Percentiles rank a stretch among this genome's conserved stretches.
Conservation (phyloP, 2,329 filamentous ascomycete genomes). For the Teratosphaeriaceae sp. region DNA sequence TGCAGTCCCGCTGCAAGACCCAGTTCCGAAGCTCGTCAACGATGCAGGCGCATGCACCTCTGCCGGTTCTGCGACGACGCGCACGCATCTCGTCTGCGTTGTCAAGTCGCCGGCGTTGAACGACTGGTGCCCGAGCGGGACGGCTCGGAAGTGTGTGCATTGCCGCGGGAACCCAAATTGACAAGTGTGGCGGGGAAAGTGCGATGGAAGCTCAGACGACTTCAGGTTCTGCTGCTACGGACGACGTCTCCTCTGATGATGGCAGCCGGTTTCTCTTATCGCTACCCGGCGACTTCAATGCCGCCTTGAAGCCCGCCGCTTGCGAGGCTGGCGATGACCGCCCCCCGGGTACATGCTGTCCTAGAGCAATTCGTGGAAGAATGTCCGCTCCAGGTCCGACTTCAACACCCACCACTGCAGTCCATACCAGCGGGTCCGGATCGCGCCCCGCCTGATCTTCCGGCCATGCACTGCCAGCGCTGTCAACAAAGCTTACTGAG, state of each 20-base stretch:
- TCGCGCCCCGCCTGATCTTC: neutral
- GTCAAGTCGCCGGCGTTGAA: neutral
- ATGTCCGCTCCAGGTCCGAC: too few relatives aligned
- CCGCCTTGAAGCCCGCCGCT: too few relatives aligned
- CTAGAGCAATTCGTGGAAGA: too few relatives aligned
- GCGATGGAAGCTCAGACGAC: neutral
- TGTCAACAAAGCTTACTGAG: neutral
- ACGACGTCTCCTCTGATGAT: too few relatives aligned
- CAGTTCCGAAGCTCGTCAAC: neutral
- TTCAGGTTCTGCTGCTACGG: neutral
- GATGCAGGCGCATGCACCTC: neutral
- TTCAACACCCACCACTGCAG: too few relatives aligned
- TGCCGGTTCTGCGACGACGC: neutral
- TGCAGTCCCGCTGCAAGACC: neutral
- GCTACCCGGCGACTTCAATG: too few relatives aligned
- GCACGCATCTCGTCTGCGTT: neutral
- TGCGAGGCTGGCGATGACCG: too few relatives aligned
- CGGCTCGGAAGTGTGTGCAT: constrained; percentile 1
- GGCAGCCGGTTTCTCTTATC: too few relatives aligned
- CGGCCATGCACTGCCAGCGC: neutral
- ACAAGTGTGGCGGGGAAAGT: neutral
- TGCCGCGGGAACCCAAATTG: too few relatives aligned
- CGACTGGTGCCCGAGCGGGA: neutral
- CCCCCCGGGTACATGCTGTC: too few relatives aligned
- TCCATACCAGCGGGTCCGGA: neutral